A percentile compares a stretch with the other conserved stretches of the same genome.
phyloP scores from a whole-genome alignment of 2,329 filamentous ascomycete genomes.

The Amauroascus verrucosus region DNA sequence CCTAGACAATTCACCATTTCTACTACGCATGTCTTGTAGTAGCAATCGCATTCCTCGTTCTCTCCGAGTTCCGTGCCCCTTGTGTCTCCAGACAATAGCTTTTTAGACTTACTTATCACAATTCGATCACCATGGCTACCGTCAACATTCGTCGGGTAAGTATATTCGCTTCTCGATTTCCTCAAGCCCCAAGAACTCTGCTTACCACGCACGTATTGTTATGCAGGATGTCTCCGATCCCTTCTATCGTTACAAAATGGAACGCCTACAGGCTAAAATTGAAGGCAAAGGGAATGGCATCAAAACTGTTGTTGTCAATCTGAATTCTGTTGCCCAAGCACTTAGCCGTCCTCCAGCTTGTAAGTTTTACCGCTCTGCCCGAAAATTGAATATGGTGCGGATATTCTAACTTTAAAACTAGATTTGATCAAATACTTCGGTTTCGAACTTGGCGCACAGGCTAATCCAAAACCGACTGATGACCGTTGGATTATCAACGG shows the following conservation, averaged over 20 bases:
- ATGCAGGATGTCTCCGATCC: constrained; percentile 76
- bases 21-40: constrained; percentile 52
- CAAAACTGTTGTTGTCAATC: constrained; percentile 96
- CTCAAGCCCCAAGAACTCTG: background rate
- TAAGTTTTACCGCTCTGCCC: constrained; percentile 20
- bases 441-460: constrained; percentile 96
- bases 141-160: constrained; percentile 80
- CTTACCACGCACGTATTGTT: constrained; percentile 14
- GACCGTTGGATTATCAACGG: constrained; percentile 99
- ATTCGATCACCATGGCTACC: constrained; percentile 72
- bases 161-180: background rate
- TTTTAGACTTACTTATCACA: constrained; percentile 20
- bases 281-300: constrained; percentile 99
- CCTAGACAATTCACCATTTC: constrained; percentile 7
- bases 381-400: constrained; percentile 1
- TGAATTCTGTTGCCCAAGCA: constrained; percentile 84
- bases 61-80: constrained; percentile 24
- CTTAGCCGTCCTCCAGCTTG: constrained; percentile 81
- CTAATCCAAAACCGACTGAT: constrained; percentile 92
- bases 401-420: constrained; percentile 16
- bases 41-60: constrained; percentile 36
- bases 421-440: constrained; percentile 99
- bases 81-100: constrained; percentile 23
- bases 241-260: constrained; percentile 99
- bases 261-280: constrained; percentile 95